Evolutionary conservation across 2,329 filamentous ascomycete species (phyloP).

Genomic region (Magnaporthales sp.): DNA sequence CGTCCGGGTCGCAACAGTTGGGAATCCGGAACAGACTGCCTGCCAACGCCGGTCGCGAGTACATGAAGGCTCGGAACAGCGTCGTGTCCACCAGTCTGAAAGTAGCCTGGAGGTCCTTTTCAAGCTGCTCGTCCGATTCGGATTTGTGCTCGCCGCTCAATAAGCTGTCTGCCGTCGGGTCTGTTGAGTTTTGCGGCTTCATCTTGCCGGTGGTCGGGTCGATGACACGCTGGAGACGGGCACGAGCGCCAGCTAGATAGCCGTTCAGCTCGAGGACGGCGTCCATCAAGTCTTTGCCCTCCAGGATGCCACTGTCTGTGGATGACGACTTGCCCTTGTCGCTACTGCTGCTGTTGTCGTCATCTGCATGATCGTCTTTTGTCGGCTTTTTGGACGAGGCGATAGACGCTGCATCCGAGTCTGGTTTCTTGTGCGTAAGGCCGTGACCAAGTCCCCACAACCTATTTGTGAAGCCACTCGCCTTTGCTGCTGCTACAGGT

Average conservation of each 20-base stretch:
- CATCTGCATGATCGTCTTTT: constrained; percentile 30
- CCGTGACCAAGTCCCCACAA: not conserved
- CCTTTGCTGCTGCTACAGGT: constrained; percentile 14
- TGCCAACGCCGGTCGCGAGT: constrained; percentile 74
- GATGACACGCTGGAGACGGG: constrained; percentile 51
- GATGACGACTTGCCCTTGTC: constrained; percentile 36
- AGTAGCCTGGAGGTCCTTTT: constrained; percentile 62
- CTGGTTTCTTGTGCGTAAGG: constrained; percentile 21
- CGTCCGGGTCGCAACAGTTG: constrained; percentile 94
- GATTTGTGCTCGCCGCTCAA: constrained; percentile 33
- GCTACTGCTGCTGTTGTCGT: constrained; percentile 44
- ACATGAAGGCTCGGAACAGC: constrained; percentile 92
- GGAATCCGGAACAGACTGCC: constrained; percentile 88
- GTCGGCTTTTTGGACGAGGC: constrained; percentile 40
- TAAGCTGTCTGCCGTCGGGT: constrained; percentile 45
- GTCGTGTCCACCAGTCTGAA: constrained; percentile 88
- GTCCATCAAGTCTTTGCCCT: constrained; percentile 75
- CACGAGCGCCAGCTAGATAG: constrained; percentile 80
- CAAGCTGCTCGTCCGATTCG: constrained; percentile 52
- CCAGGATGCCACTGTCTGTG: constrained; percentile 34
- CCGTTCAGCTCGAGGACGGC: constrained; percentile 78
- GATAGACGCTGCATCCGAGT: constrained; percentile 50
- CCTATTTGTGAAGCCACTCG: constrained; percentile 23
- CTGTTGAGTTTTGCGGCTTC: constrained; percentile 39
- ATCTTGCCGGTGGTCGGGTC: constrained; percentile 54